phyloP scores from a whole-genome alignment of 192 early-diverging fungal species.

The Funneliformis mosseae region DNA sequence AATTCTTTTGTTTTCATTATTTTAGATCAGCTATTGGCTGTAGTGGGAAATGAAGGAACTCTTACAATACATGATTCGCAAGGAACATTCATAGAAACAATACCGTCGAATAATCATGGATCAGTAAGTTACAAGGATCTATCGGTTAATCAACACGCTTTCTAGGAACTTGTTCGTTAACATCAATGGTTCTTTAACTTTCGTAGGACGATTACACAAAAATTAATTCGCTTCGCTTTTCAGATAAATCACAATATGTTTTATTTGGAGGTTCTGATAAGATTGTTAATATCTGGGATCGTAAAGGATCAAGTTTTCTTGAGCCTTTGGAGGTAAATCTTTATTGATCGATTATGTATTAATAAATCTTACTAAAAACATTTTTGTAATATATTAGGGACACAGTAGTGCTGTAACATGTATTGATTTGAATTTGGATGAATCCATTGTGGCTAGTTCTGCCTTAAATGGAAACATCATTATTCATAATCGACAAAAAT shows the following conservation, averaged over 20 bases:
- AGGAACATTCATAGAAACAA: conserved; percentile 14
- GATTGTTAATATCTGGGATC: conserved; percentile 33
- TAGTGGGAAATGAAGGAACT: conserved; percentile 15
- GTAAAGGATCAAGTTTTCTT: conserved; percentile 19
- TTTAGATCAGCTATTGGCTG: conserved; percentile 20
- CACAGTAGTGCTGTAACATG: conserved; percentile 31
- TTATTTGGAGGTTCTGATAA: conserved; percentile 36
- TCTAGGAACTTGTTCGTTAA: not conserved
- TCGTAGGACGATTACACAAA: conserved; percentile 3
- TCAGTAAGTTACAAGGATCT: not conserved
- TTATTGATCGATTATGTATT: not conserved
- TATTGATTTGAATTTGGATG: conserved; percentile 34
- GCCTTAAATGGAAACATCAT: conserved; percentile 30
- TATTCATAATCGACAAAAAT: conserved; percentile 32
- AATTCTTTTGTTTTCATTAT: not conserved
- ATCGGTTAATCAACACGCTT: not conserved
- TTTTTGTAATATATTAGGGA: conserved; percentile 20
- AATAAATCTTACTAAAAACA: not conserved
- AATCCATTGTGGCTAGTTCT: conserved; percentile 32
- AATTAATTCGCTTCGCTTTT: conserved; percentile 20
- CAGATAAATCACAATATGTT: conserved; percentile 28
- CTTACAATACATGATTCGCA: conserved; percentile 27
- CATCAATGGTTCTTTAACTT: not conserved
- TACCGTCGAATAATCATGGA: conserved; percentile 1
- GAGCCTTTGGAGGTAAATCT: conserved; percentile 29